Evolutionary conservation across 2,329 filamentous ascomycete species (phyloP).

Genomic region (Scytalidium sp.): DNA sequence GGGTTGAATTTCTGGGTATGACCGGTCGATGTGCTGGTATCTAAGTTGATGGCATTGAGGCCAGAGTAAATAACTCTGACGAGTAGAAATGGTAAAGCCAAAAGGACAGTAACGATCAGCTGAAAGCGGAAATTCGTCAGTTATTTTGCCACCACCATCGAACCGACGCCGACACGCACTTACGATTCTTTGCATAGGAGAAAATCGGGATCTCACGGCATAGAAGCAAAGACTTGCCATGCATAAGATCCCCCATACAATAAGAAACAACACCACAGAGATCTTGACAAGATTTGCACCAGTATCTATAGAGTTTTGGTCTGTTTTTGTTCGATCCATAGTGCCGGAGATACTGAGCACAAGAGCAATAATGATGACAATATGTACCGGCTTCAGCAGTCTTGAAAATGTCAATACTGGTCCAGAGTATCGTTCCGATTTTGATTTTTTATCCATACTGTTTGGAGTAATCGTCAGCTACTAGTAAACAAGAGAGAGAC

Average conservation of each 20-base stretch:
- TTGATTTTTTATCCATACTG: neutral
- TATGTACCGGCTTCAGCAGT: neutral
- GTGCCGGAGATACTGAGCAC: neutral
- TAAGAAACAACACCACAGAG: neutral
- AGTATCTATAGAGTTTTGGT: neutral
- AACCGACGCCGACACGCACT: neutral
- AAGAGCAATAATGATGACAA: neutral
- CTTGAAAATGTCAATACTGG: neutral
- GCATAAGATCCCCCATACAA: neutral
- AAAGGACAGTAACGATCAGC: neutral
- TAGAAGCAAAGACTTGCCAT: neutral
- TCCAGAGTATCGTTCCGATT: neutral
- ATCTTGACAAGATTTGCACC: neutral
- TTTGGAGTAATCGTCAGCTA: neutral
- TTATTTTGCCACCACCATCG: neutral
- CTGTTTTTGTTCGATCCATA: neutral
- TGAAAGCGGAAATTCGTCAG: neutral
- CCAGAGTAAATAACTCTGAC: conserved; percentile 4
- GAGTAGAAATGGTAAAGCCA: conserved; percentile 2
- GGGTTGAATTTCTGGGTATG: conserved; percentile 1
- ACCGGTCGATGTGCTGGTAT: neutral
- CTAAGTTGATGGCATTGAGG: conserved; percentile 1
- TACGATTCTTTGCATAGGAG: neutral
- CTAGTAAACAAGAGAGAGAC: neutral
- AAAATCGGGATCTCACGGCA: neutral